Conservation (phyloP, 257 asterid species). For the Solanum habrochaites region DNA sequence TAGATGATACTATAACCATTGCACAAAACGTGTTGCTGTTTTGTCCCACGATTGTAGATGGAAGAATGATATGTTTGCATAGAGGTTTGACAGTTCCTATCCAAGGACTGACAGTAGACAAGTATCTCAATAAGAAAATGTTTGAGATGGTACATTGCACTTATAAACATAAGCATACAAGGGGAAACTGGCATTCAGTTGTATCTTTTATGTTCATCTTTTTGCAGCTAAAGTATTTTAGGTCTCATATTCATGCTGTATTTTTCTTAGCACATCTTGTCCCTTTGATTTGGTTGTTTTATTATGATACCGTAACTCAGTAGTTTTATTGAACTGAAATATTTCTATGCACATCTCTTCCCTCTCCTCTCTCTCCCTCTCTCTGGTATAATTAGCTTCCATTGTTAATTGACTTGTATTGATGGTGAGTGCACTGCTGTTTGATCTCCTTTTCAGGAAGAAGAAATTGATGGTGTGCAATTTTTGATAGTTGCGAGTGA, state of each 20-base stretch:
- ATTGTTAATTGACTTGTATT: neutral
- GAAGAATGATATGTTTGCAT: neutral
- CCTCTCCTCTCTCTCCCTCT: neutral
- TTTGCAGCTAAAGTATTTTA: neutral
- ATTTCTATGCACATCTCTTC: neutral
- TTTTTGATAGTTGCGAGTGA: constrained; percentile 72
- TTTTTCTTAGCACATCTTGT: neutral
- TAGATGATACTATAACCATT: neutral
- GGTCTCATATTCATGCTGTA: neutral
- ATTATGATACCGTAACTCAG: neutral
- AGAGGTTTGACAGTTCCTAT: neutral
- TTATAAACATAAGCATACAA: neutral
- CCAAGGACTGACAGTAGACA: neutral
- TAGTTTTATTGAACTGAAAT: neutral
- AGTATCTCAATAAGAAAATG: neutral
- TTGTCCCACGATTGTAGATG: neutral
- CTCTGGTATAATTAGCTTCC: neutral
- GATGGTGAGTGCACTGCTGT: neutral
- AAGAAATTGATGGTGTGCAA: constrained; percentile 53
- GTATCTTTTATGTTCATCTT: neutral
- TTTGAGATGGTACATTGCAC: neutral
- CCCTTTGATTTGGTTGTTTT: neutral
- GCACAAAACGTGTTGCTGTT: neutral
- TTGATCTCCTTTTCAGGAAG: constrained; percentile 36
- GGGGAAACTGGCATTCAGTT: neutral